Percentiles rank a stretch among this genome's conserved stretches.
Evolutionary conservation across 192 early-diverging fungal species (phyloP).

Genomic region (Backusella tuberculispora): DNA sequence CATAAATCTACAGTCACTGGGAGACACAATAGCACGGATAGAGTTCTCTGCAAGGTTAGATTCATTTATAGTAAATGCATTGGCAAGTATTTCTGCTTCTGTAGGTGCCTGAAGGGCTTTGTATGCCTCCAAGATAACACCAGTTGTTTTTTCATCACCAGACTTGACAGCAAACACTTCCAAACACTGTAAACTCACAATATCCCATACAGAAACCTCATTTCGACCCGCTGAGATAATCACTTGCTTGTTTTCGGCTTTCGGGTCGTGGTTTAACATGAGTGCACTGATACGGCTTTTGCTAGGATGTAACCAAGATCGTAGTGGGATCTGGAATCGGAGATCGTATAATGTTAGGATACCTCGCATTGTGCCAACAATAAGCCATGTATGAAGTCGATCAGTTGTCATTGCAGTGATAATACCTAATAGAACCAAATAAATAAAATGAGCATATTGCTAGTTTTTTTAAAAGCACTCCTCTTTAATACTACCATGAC

Average conservation of each 20-base stretch:
- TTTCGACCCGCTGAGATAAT: constrained; percentile 71
- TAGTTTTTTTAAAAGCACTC: not conserved
- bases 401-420: constrained; percentile 73
- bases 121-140: constrained; percentile 48
- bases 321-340: constrained; percentile 70
- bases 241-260: constrained; percentile 53
- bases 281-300: constrained; percentile 62
- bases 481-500: constrained; percentile 49
- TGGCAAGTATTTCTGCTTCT: constrained; percentile 52
- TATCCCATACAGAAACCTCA: constrained; percentile 85
- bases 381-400: constrained; percentile 61
- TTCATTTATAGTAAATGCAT: constrained; percentile 60
- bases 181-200: constrained; percentile 67
- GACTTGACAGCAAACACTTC: constrained; percentile 71
- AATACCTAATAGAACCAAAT: constrained; percentile 48
- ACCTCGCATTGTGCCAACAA: constrained; percentile 77
- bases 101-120: constrained; percentile 50
- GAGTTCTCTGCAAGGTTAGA: constrained; percentile 59
- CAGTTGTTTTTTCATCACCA: constrained; percentile 52
- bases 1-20: constrained; percentile 62
- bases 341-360: constrained; percentile 80
- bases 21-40: constrained; percentile 63
- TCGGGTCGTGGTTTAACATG: constrained; percentile 50
- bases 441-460: not conserved
- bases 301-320: constrained; percentile 78